Conservation (phyloP, 495 filamentous ascomycete genomes). For the Penicillium samsonianum region DNA sequence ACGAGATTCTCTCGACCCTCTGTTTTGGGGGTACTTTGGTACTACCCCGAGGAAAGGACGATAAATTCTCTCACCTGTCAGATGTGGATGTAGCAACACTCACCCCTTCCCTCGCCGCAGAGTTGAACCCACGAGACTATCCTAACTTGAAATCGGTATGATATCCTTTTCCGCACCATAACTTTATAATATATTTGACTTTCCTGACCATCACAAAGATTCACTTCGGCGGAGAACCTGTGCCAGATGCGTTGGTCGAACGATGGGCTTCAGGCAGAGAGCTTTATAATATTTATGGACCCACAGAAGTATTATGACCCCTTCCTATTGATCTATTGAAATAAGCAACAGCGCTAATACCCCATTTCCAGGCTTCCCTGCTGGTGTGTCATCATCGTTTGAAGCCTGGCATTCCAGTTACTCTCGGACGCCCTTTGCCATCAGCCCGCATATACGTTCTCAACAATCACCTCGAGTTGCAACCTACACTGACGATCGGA, state of each 20-base stretch:
- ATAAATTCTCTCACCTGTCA: slow-evolving; percentile 22
- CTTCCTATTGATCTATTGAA: too few relatives aligned
- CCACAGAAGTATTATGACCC: slow-evolving; percentile 19
- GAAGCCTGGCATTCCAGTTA: slow-evolving; percentile 20
- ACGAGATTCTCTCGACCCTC: slow-evolving; percentile 25
- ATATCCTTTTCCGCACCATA: neutral
- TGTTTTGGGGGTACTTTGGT: slow-evolving; percentile 27
- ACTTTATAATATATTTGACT: neutral
- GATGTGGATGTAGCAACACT: slow-evolving; percentile 22
- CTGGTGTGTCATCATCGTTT: slow-evolving; percentile 11
- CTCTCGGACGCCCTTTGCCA: slow-evolving; percentile 26
- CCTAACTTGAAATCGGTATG: slow-evolving; percentile 19
- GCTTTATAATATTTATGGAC: slow-evolving; percentile 36
- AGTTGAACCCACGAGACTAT: slow-evolving; percentile 19
- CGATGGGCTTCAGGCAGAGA: slow-evolving; percentile 24
- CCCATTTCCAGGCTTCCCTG: slow-evolving; percentile 16
- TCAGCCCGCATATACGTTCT: slow-evolving; percentile 27
- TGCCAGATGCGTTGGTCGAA: slow-evolving; percentile 27
- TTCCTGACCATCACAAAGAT: slow-evolving; percentile 11
- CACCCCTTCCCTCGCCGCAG: slow-evolving; percentile 26
- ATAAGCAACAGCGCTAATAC: neutral
- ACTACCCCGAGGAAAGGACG: slow-evolving; percentile 15
- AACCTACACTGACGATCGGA: slow-evolving; percentile 22
- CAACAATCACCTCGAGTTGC: slow-evolving; percentile 15
- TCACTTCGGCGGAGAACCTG: slow-evolving; percentile 30